Base-by-base conservation (phyloP, 768 basidiomycete genomes). In the Hypholoma fasciculare region DNA sequence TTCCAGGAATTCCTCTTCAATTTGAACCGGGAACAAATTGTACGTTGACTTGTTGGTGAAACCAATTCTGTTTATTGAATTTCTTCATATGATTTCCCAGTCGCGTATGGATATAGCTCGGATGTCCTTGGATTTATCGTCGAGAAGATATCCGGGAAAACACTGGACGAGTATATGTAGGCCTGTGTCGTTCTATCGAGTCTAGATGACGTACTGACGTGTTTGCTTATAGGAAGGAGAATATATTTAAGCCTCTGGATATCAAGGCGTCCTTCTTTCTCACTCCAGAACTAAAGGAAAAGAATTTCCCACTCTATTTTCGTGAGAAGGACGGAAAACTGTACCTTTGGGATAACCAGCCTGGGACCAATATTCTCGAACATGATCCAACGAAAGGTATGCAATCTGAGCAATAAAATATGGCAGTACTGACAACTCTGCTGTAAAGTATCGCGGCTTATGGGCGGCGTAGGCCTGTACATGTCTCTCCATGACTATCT, bases 1-100 rank as follows among this genome's bases (percentile, higher is more conserved):
- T 61, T 36, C 65, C 68, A 1, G 67, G 62, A 6, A 59, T 67
- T 27, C 69, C 66, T 4, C 54, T 74, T 4, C 61, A 61, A 42
- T 71, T 71, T 56, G 71, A 74, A 38, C 72, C 72, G 2, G 72
- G 72, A 5, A 68, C 67, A 2, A 59, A 66, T 46, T 74, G 72
- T 67, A 52, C 23, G 63, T 63, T 19, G 6, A 40, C 7, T 46
- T 27, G 14, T 27, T 36, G 27, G n/a, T 42, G 6, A 49, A n/a
- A n/a, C n/a, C n/a, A n/a, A n/a, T n/a, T n/a, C n/a, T n/a, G n/a
- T n/a, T n/a, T n/a, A n/a, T n/a, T n/a, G n/a, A n/a, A n/a, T n/a
- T n/a, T n/a, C n/a, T n/a, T n/a, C n/a, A n/a, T n/a, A n/a, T n/a
- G n/a, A n/a, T 8, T 23, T 34, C n/a, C 2, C 50, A 72, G 72